These are phyloP conservation scores for Haematococcus sp. DNA, from an alignment of 139 green algal species.

Conservation along the genomic window DNA sequence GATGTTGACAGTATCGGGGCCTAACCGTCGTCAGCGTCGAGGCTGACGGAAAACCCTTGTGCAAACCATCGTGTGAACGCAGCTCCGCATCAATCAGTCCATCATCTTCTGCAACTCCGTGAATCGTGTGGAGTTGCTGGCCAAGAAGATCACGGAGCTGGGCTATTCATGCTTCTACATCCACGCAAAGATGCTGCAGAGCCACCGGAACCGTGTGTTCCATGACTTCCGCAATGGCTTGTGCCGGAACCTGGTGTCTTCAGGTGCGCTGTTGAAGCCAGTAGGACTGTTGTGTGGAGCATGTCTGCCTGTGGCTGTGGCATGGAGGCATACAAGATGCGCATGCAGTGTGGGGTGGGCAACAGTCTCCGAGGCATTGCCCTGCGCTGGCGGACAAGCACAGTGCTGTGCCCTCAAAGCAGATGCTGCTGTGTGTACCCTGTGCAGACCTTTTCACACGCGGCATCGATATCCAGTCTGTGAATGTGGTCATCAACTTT, in stretches of 20 bases:
- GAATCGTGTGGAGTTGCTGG: conserved; percentile 97
- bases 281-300: too few relatives aligned
- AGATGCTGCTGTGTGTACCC: too few relatives aligned
- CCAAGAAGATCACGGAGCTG: conserved; percentile 99
- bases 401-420: too few relatives aligned
- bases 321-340: too few relatives aligned
- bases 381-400: too few relatives aligned
- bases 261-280: conserved; percentile 45
- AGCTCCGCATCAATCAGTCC: conserved; percentile 96
- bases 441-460: conserved; percentile 89
- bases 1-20: too few relatives aligned
- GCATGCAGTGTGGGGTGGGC: too few relatives aligned
- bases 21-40: background rate
- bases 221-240: conserved; percentile 98
- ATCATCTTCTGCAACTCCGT: conserved; percentile 99
- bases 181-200: conserved; percentile 99
- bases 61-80: conserved; percentile 1
- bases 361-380: too few relatives aligned
- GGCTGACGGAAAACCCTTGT: background rate
- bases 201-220: conserved; percentile 98
- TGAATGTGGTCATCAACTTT: conserved; percentile 99
- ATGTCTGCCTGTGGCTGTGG: too few relatives aligned
- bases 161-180: conserved; percentile 99
- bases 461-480: conserved; percentile 98
- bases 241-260: conserved; percentile 98